Base-by-base conservation (phyloP, 2,329 filamentous ascomycete genomes). In the Nigrospora oryzae region DNA sequence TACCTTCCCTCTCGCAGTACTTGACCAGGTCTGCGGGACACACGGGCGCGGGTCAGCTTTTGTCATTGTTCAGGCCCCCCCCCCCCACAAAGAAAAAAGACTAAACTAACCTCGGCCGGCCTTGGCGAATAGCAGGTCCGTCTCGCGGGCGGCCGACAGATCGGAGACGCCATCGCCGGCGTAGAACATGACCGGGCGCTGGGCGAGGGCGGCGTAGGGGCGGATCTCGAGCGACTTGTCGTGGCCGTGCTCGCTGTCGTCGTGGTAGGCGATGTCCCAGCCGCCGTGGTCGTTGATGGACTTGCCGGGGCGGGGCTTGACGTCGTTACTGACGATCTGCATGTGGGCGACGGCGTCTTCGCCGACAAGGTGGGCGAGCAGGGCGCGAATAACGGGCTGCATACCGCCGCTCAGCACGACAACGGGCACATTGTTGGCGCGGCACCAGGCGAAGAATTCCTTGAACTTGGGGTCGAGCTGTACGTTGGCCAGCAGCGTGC, bases 91-190 rank as follows among this genome's bases (percentile, higher is more conserved):
- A n/a, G n/a, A n/a, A n/a, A n/a, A n/a, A n/a, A n/a, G n/a, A n/a
- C 13, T 36, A 17, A 13, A 11, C 74, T 56, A 69, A 89, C 86
- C 87, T 63, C 88, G 83, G 17, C 89, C 91, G 52, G 86, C 84
- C 74, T 96, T 96, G 43, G 91, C 91, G 59, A 97, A 97, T 33
- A 97, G 73, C 44, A 97, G 68, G 63, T 97, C 89, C 3, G 90
- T 95, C 72, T 97, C 90, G 55, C 85, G 82, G 3, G 93, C 91
- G 10, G 91, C 93, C 23, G 87, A 94, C 43, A 97, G 73, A 62
- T 97, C 91, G 3, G 87, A 94, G 5, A 96, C 89, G 40, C 91
- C 91, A 56, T 97, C 91, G 47, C 93, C 93, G 31, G 93, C 91
- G 59, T 98, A 98, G 64, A 97, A 89, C 68, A 97, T 79, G 35